These are phyloP conservation scores for Thermoascus crustaceus DNA, from an alignment of 2,329 filamentous ascomycete genomes.

Conservation along the genomic window DNA sequence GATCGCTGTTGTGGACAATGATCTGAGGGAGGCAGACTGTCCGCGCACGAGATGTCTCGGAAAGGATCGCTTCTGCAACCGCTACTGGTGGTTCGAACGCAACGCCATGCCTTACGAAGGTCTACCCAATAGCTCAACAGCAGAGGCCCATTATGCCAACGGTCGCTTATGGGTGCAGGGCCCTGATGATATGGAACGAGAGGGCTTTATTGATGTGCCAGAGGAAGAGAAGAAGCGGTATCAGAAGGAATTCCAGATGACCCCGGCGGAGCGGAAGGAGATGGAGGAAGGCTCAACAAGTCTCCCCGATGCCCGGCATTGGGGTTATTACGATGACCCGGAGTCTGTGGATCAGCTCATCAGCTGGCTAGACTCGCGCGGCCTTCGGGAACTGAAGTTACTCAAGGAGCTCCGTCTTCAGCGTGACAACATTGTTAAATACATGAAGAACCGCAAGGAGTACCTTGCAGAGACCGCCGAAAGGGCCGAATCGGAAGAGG, in stretches of 20 bases:
- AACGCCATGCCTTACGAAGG: constrained; percentile 96
- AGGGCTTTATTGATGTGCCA: constrained; percentile 74
- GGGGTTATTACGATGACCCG: constrained; percentile 84
- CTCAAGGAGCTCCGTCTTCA: constrained; percentile 76
- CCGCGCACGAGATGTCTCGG: constrained; percentile 82
- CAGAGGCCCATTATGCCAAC: constrained; percentile 81
- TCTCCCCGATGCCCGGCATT: constrained; percentile 68
- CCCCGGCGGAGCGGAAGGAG: constrained; percentile 74
- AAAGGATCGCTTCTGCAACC: constrained; percentile 94
- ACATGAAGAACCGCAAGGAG: constrained; percentile 71
- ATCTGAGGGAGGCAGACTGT: constrained; percentile 88
- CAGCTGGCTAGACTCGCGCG: constrained; percentile 79
- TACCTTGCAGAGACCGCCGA: constrained; percentile 56
- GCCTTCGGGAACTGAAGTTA: constrained; percentile 76
- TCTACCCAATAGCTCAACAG: constrained; percentile 78
- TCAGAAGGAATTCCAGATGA: constrained; percentile 67
- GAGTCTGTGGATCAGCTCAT: constrained; percentile 70
- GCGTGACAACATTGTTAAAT: constrained; percentile 63
- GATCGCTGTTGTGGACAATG: constrained; percentile 78
- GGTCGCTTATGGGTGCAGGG: constrained; percentile 95
- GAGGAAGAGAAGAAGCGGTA: constrained; percentile 68
- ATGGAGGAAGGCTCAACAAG: constrained; percentile 76
- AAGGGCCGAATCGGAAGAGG: constrained; percentile 40
- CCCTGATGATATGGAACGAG: constrained; percentile 76
- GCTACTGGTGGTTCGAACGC: constrained; percentile 98